A percentile compares a stretch with the other conserved stretches of the same genome.
These are phyloP conservation scores for Lactifluus piperatus DNA, from an alignment of 768 basidiomycete species.

Conservation along the genomic window DNA sequence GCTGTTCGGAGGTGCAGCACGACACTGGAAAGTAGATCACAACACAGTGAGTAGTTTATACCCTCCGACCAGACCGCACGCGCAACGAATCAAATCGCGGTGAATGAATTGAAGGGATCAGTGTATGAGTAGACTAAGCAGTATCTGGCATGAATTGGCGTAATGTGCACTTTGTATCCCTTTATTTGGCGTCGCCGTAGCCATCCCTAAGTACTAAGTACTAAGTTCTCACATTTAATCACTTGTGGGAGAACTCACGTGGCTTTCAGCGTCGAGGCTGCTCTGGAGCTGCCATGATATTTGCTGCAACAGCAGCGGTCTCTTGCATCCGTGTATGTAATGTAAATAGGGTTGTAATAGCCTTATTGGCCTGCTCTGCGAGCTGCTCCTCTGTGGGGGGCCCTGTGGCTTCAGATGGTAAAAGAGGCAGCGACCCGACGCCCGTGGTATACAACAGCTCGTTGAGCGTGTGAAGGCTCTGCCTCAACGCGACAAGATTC, in stretches of 20 bases:
- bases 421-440: slow-evolving; percentile 17
- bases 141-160: background rate
- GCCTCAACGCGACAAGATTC: slow-evolving; percentile 10
- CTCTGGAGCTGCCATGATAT: slow-evolving; percentile 13
- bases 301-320: slow-evolving; percentile 13
- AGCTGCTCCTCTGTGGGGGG: slow-evolving; percentile 16
- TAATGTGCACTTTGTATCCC: background rate
- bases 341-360: slow-evolving; percentile 6
- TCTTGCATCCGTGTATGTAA: slow-evolving; percentile 14
- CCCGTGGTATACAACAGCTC: slow-evolving; percentile 10
- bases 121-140: background rate
- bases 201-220: no score
- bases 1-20: background rate
- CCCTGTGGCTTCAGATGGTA: slow-evolving; percentile 2
- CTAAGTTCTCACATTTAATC: background rate
- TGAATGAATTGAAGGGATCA: background rate
- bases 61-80: background rate
- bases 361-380: slow-evolving; percentile 16
- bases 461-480: slow-evolving; percentile 7
- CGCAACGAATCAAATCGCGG: background rate
- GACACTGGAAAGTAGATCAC: background rate
- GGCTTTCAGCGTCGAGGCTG: slow-evolving; percentile 8
- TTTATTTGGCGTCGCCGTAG: background rate
- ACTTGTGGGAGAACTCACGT: background rate
- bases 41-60: background rate